These are phyloP conservation scores for Lepidopterella palustris DNA, from an alignment of 495 filamentous ascomycete genomes.

Conservation along the genomic window DNA sequence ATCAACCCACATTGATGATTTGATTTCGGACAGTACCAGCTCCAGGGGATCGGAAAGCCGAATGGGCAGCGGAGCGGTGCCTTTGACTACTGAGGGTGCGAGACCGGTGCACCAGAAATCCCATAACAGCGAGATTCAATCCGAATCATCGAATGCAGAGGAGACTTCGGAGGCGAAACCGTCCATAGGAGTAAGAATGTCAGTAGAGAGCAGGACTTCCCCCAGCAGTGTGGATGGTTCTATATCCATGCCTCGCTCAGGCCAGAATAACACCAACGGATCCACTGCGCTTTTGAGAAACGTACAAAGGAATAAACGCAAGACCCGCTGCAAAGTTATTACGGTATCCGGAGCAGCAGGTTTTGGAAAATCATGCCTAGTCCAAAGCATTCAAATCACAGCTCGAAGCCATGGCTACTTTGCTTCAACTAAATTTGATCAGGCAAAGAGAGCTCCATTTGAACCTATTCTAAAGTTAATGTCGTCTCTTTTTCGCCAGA, in stretches of 20 bases:
- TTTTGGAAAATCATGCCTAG: slow-evolving; percentile 74
- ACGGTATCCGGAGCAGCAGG: slow-evolving; percentile 69
- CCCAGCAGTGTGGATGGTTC: slow-evolving; percentile 20
- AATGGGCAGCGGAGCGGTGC: slow-evolving; percentile 13
- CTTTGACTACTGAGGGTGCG: slow-evolving; percentile 14
- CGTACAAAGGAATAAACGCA: slow-evolving; percentile 54
- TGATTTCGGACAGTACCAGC: slow-evolving; percentile 31
- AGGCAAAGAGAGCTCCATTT: slow-evolving; percentile 72
- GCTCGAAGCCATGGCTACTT: slow-evolving; percentile 74
- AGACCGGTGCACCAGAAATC: slow-evolving; percentile 16
- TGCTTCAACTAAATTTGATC: slow-evolving; percentile 77
- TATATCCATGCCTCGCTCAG: slow-evolving; percentile 9
- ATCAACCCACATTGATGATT: slow-evolving; percentile 23
- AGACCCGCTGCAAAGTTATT: slow-evolving; percentile 69
- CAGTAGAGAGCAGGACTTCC: slow-evolving; percentile 11
- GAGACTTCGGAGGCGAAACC: slow-evolving; percentile 8
- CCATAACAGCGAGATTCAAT: slow-evolving; percentile 14
- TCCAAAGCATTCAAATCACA: slow-evolving; percentile 67
- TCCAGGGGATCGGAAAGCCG: slow-evolving; percentile 28
- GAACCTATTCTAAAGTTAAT: slow-evolving; percentile 74
- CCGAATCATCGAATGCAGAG: slow-evolving; percentile 14
- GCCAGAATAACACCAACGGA: slow-evolving; percentile 10
- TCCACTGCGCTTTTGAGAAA: slow-evolving; percentile 34
- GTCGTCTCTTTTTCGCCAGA: slow-evolving; percentile 79
- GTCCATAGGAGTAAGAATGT: slow-evolving; percentile 4